A percentile compares a stretch with the other conserved stretches of the same genome.
These are phyloP conservation scores for Talaromyces sp. DNA, from an alignment of 2,329 filamentous ascomycete species.

Conservation along the genomic window DNA sequence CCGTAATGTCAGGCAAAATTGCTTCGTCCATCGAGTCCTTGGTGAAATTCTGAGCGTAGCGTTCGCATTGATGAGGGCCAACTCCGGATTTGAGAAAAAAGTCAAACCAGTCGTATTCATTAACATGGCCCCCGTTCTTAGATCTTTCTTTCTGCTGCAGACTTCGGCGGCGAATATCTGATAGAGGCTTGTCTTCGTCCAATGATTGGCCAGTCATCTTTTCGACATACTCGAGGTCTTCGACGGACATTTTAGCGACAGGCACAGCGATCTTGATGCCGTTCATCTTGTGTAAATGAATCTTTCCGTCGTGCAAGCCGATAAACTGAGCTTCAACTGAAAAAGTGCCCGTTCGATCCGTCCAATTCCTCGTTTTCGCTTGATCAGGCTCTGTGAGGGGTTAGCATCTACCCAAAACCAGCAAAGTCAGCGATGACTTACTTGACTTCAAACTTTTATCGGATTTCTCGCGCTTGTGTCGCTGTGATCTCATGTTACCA, in stretches of 20 bases:
- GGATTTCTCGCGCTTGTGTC: conserved; percentile 62
- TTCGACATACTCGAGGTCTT: conserved; percentile 94
- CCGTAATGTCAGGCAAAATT: conserved; percentile 81
- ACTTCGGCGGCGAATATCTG: conserved; percentile 62
- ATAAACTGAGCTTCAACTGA: conserved; percentile 97
- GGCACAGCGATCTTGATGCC: conserved; percentile 98
- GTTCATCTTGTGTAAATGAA: conserved; percentile 96
- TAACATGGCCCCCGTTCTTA: conserved; percentile 5
- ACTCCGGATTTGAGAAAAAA: conserved; percentile 94
- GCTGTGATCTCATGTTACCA: conserved; percentile 68
- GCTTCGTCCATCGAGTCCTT: conserved; percentile 96
- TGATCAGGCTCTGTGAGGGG: conserved; percentile 65
- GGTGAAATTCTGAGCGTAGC: conserved; percentile 83
- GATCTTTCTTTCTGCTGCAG: conserved; percentile 10
- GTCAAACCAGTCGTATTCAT: conserved; percentile 95
- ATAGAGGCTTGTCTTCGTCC: conserved; percentile 86
- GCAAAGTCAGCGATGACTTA: conserved; percentile 41
- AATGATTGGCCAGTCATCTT: conserved; percentile 77
- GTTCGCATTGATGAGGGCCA: conserved; percentile 84
- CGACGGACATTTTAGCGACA: conserved; percentile 87
- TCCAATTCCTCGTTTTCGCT: conserved; percentile 83
- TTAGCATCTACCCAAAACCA: not conserved
- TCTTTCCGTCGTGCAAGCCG: conserved; percentile 88
- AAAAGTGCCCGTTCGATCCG: conserved; percentile 89
- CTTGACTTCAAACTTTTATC: conserved; percentile 63